Conservation (phyloP, 2,329 filamentous ascomycete genomes). For the Colletotrichum trifolii region DNA sequence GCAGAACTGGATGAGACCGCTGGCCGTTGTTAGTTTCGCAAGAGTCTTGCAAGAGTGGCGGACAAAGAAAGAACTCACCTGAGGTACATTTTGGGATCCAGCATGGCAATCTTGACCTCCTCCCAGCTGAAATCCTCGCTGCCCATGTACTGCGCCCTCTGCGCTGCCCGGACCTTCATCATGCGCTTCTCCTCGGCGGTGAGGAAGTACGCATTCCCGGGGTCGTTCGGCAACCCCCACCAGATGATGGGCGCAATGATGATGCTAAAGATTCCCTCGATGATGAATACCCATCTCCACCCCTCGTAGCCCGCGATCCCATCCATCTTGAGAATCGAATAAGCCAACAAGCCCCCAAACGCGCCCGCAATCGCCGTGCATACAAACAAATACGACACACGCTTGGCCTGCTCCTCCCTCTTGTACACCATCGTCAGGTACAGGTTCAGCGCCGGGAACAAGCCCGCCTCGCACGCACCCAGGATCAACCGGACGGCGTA, state of each 20-base stretch:
- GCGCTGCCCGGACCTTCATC: slow-evolving; percentile 59
- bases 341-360: slow-evolving; percentile 56
- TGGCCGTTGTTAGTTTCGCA: slow-evolving; percentile 16
- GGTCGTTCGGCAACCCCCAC: slow-evolving; percentile 59
- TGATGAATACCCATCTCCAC: slow-evolving; percentile 63
- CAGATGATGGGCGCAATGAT: slow-evolving; percentile 55
- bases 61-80: slow-evolving; percentile 44
- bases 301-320: slow-evolving; percentile 49
- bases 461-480: slow-evolving; percentile 59
- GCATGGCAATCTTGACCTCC: slow-evolving; percentile 58
- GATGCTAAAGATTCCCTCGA: slow-evolving; percentile 59
- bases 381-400: slow-evolving; percentile 55
- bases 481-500: slow-evolving; percentile 59
- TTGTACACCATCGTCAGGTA: slow-evolving; percentile 53
- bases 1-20: slow-evolving; percentile 60
- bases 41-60: not conserved
- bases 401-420: slow-evolving; percentile 40
- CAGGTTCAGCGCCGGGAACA: slow-evolving; percentile 59
- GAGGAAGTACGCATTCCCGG: slow-evolving; percentile 59
- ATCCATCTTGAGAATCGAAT: slow-evolving; percentile 56
- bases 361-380: slow-evolving; percentile 62
- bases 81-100: slow-evolving; percentile 63
- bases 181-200: slow-evolving; percentile 59
- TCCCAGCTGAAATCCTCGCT: slow-evolving; percentile 59
- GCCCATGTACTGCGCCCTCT: slow-evolving; percentile 60